A percentile compares a stretch with the other conserved stretches of the same genome.
Evolutionary conservation across 1,284 basidiomycete genomes (phyloP).

Genomic region (Mrakiaceae sp.): DNA sequence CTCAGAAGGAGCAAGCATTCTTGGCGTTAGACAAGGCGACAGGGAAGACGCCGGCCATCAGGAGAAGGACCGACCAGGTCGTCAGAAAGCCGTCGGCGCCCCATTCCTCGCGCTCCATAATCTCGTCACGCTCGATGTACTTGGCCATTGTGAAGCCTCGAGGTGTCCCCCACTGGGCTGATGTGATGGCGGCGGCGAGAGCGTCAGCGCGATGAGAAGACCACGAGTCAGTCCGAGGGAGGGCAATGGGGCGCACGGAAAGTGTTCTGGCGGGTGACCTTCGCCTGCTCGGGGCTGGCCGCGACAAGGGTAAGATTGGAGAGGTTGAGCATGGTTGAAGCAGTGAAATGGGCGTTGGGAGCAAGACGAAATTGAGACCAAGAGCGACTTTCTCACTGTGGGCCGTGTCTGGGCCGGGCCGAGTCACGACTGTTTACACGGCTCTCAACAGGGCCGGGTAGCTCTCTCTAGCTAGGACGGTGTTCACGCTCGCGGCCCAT

Average conservation of each 20-base stretch:
- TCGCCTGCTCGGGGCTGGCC: background rate
- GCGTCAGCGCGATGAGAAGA: background rate
- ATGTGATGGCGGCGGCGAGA: background rate
- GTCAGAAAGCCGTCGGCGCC: background rate
- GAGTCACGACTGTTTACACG: too few species aligned
- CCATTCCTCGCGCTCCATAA: conserved; percentile 11
- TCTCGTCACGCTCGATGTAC: conserved; percentile 6
- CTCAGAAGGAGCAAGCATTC: background rate
- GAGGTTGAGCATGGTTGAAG: background rate
- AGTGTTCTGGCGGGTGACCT: background rate
- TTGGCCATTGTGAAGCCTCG: conserved; percentile 3
- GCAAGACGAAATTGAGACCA: too few species aligned
- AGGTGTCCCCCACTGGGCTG: conserved; percentile 9
- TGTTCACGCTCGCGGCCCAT: too few species aligned
- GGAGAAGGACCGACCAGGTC: background rate
- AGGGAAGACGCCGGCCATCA: background rate
- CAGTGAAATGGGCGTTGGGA: too few species aligned
- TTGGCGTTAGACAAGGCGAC: background rate
- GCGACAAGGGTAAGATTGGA: background rate
- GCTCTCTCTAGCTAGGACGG: too few species aligned
- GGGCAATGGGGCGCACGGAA: background rate
- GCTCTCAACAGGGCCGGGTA: too few species aligned
- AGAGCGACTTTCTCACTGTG: too few species aligned
- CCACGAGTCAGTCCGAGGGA: background rate
- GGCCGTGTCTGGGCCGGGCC: too few species aligned